Evolutionary conservation across 768 basidiomycete species (phyloP).

Genomic region (Leucosporidium yakuticum): DNA sequence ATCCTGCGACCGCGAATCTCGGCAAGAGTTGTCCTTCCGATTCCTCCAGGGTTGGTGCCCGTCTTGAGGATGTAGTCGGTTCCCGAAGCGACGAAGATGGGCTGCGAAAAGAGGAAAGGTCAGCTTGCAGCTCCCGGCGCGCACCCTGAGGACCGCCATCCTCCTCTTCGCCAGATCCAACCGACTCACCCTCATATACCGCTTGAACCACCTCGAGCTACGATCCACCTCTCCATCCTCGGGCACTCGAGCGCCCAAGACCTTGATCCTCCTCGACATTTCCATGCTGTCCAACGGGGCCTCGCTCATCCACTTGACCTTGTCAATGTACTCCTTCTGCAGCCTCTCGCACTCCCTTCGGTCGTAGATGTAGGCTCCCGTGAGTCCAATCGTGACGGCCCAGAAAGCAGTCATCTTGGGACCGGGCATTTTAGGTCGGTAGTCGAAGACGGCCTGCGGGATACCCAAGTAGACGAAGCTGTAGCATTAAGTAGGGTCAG

Average conservation of each 20-base stretch:
- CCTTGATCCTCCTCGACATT: conserved; percentile 68
- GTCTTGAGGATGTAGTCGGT: conserved; percentile 81
- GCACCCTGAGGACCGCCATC: conserved; percentile 26
- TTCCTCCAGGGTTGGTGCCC: conserved; percentile 77
- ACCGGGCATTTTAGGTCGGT: conserved; percentile 77
- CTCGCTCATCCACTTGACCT: conserved; percentile 70
- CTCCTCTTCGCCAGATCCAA: conserved; percentile 13
- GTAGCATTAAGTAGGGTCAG: background rate
- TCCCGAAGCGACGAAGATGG: conserved; percentile 86
- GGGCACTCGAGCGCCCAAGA: conserved; percentile 86
- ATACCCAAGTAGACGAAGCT: conserved; percentile 50
- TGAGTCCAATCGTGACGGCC: conserved; percentile 61
- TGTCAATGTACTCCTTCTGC: conserved; percentile 67
- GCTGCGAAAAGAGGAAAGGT: conserved; percentile 51
- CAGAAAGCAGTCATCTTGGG: conserved; percentile 94
- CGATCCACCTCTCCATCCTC: conserved; percentile 89
- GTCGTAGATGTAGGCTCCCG: conserved; percentile 79
- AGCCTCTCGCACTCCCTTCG: conserved; percentile 71
- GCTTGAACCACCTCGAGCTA: conserved; percentile 80
- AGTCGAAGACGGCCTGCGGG: conserved; percentile 69
- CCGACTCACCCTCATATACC: conserved; percentile 83
- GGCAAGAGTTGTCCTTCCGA: conserved; percentile 68
- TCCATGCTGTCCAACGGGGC: conserved; percentile 60
- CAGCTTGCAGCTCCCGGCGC: background rate
- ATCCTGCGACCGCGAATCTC: conserved; percentile 67